A percentile compares a stretch with the other conserved stretches of the same genome.
Evolutionary conservation across 345 rosid species (phyloP).

Genomic region (Erysimum cheiranthoides): DNA sequence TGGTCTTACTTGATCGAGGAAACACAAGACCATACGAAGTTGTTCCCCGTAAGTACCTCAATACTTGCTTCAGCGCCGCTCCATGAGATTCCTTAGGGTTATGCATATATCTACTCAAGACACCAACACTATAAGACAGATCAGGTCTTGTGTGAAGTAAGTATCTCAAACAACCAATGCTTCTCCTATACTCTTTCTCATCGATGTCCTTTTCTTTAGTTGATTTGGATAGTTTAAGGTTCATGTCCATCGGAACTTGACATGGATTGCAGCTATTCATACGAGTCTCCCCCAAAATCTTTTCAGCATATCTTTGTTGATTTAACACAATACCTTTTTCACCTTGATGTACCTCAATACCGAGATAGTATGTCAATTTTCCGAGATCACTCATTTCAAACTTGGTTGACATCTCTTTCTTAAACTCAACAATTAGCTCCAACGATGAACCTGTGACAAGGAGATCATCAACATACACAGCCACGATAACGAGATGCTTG

Average conservation of each 20-base stretch:
- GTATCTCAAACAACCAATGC: background rate
- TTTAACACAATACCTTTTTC: background rate
- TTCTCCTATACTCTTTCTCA: background rate
- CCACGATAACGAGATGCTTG: background rate
- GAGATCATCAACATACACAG: background rate
- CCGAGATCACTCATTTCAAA: background rate
- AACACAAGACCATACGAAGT: background rate
- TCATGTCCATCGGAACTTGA: background rate
- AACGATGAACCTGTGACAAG: background rate
- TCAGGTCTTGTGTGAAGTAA: background rate
- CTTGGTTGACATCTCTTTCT: background rate
- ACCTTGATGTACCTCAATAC: background rate
- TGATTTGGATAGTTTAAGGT: background rate
- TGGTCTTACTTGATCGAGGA: fast-evolving
- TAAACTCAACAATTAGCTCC: background rate
- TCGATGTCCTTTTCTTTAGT: background rate
- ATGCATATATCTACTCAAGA: background rate
- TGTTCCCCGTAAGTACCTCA: background rate
- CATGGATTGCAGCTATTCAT: background rate
- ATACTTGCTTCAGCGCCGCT: background rate
- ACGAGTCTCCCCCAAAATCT: background rate
- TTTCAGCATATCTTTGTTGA: background rate
- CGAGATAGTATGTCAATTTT: background rate
- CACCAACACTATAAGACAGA: background rate
- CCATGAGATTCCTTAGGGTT: background rate